Conservation (phyloP, 345 rosid genomes). For the Dipteronia sinensis region DNA sequence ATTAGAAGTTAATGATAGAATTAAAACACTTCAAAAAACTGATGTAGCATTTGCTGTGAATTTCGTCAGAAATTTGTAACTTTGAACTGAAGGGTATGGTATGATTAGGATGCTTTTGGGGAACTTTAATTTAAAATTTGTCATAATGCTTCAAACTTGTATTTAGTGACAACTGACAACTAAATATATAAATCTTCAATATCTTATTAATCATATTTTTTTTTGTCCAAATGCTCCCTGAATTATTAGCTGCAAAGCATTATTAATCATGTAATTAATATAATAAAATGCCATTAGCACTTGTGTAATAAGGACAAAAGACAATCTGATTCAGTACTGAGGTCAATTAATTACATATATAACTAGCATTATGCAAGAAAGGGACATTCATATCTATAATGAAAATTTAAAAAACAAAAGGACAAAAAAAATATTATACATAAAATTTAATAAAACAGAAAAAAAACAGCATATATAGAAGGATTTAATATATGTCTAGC, state of each 20-base stretch:
- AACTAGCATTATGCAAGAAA: conserved; percentile 28
- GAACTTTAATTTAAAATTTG: not conserved
- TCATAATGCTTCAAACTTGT: conserved; percentile 12
- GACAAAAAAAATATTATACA: not conserved
- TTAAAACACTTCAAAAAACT: not conserved
- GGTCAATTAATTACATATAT: conserved; percentile 28
- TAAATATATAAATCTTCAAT: not conserved
- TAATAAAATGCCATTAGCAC: conserved; percentile 26
- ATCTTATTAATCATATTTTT: conserved; percentile 11
- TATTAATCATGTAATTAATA: conserved; percentile 19
- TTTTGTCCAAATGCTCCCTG: conserved; percentile 12
- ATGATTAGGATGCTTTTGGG: not conserved
- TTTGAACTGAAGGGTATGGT: conserved; percentile 1
- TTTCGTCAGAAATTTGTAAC: not conserved
- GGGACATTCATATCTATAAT: conserved; percentile 27
- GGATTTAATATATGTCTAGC: conserved; percentile 9
- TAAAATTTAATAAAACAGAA: conserved; percentile 15
- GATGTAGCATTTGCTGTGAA: not conserved
- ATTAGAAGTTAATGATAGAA: not conserved
- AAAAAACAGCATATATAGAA: conserved; percentile 17
- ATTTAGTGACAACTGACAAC: not conserved
- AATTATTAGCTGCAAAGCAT: conserved; percentile 23
- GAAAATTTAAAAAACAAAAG: not conserved
- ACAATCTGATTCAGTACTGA: conserved; percentile 32
- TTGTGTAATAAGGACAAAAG: conserved; percentile 36